Evolutionary conservation across 306 rosid species (phyloP).

Genomic region (Luffa acutangula): DNA sequence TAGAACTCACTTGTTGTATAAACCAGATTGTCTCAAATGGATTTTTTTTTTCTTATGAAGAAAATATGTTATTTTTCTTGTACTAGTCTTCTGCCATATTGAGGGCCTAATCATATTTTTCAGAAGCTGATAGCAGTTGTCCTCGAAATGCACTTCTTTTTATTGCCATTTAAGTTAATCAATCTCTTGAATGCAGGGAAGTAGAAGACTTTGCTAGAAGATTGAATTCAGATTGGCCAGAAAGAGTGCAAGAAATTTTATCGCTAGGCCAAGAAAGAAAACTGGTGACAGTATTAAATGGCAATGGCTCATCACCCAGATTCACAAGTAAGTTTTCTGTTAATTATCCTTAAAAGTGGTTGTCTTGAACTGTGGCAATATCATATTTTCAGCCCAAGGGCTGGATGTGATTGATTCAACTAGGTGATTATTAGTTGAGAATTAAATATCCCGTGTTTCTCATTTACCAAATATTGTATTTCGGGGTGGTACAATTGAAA

Average conservation of each 20-base stretch:
- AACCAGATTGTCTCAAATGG: neutral
- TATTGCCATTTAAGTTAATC: neutral
- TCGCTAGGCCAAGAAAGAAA: slow-evolving; percentile 67
- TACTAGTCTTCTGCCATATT: neutral
- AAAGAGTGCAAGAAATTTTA: slow-evolving; percentile 79
- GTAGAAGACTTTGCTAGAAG: slow-evolving; percentile 90
- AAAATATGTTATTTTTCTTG: neutral
- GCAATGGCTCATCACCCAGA: slow-evolving; percentile 43
- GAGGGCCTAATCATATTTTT: neutral
- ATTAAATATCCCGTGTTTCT: neutral
- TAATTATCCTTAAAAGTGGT: neutral
- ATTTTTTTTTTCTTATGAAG: neutral
- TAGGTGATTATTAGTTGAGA: neutral
- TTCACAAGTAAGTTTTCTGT: slow-evolving; percentile 36
- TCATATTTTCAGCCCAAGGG: neutral
- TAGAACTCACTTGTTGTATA: neutral
- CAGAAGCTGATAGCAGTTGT: neutral
- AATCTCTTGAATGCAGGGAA: slow-evolving; percentile 38
- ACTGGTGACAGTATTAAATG: slow-evolving; percentile 48
- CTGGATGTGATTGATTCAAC: neutral
- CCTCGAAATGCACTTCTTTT: neutral
- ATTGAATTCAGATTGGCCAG: slow-evolving; percentile 86
- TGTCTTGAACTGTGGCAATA: neutral
- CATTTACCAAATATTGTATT: neutral
- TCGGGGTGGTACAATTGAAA: neutral